phyloP scores from a whole-genome alignment of 2,329 filamentous ascomycete genomes.

The Cadophora sp. region DNA sequence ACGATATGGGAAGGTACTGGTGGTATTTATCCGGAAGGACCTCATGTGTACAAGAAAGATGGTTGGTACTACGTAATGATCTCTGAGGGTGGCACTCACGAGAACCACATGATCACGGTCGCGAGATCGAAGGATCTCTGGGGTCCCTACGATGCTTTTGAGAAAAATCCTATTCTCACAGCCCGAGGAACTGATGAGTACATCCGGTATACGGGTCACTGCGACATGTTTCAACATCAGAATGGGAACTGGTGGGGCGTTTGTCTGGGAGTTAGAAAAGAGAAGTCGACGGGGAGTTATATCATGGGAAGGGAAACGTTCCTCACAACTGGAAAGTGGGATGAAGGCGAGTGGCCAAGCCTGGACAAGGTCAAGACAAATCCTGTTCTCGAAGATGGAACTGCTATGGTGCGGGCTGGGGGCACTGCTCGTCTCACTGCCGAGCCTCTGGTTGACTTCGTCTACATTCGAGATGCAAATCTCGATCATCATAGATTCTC shows the following conservation, averaged over 20 bases:
- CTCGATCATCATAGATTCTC: conserved; percentile 33
- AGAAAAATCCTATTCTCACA: conserved; percentile 53
- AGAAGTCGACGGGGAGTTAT: conserved; percentile 31
- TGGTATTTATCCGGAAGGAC: conserved; percentile 46
- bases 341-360: conserved; percentile 37
- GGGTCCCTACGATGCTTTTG: conserved; percentile 51
- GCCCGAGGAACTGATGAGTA: conserved; percentile 48
- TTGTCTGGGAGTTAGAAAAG: conserved; percentile 27
- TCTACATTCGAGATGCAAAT: conserved; percentile 41
- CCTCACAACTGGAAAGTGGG: conserved; percentile 42
- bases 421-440: conserved; percentile 5
- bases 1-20: conserved; percentile 45
- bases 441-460: conserved; percentile 30
- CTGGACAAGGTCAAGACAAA: conserved; percentile 13
- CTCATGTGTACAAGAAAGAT: conserved; percentile 54
- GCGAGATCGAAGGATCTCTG: conserved; percentile 48
- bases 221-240: conserved; percentile 53
- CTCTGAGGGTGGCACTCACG: conserved; percentile 55
- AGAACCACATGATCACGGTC: conserved; percentile 51
- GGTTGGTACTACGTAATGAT: conserved; percentile 57
- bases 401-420: neutral
- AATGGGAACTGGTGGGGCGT: conserved; percentile 32
- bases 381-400: conserved; percentile 7
- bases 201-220: conserved; percentile 54
- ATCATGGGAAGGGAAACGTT: conserved; percentile 46